phyloP scores from a whole-genome alignment of 768 basidiomycete genomes.

The Porpolomopsis calyptriformis region DNA sequence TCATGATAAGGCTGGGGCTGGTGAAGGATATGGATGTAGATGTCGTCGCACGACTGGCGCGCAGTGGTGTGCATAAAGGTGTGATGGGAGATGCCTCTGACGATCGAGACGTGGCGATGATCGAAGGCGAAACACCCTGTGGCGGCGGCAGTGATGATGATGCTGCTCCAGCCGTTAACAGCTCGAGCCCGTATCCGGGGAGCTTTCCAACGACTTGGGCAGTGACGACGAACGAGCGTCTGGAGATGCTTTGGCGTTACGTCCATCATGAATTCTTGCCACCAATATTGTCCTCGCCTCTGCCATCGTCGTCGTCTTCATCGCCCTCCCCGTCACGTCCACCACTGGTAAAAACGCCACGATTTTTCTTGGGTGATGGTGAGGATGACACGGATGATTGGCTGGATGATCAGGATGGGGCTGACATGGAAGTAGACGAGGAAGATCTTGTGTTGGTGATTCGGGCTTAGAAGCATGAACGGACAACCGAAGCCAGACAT shows the following conservation, averaged over 20 bases:
- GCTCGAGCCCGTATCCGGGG: too few relatives aligned
- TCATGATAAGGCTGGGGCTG: constrained; percentile 11
- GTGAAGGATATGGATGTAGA: constrained; percentile 1
- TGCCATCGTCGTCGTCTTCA: too few relatives aligned
- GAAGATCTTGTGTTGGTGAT: constrained; percentile 1
- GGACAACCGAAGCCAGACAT: not conserved
- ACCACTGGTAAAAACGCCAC: constrained; percentile 1
- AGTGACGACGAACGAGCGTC: constrained; percentile 42
- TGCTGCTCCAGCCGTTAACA: too few relatives aligned
- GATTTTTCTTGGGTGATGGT: constrained; percentile 15
- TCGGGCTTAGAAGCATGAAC: not conserved
- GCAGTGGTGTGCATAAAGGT: not conserved
- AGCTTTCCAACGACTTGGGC: constrained; percentile 27
- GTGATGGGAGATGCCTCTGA: too few relatives aligned
- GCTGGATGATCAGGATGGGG: constrained; percentile 8
- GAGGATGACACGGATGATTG: constrained; percentile 15
- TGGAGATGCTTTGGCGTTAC: constrained; percentile 30
- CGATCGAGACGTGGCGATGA: too few relatives aligned
- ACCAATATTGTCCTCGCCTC: too few relatives aligned
- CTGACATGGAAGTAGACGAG: not conserved
- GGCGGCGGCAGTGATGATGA: too few relatives aligned
- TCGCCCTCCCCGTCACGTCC: too few relatives aligned
- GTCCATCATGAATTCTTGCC: too few relatives aligned
- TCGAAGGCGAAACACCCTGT: too few relatives aligned
- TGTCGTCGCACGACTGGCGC: not conserved